Base-by-base conservation (phyloP, 2,329 filamentous ascomycete species). In the Alternaria sp. region DNA sequence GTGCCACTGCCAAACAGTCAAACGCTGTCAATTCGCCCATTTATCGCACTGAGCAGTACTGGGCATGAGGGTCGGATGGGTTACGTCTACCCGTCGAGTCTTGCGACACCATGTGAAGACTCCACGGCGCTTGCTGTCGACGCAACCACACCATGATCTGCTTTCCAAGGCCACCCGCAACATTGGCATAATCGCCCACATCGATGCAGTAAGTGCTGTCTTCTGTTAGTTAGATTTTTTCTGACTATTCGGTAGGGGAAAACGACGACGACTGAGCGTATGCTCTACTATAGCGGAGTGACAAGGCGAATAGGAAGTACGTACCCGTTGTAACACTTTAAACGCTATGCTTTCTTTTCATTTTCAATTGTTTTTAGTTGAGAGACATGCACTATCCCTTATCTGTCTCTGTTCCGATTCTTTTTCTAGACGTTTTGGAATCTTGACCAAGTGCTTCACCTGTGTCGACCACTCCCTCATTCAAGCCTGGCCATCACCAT, bases 181-280 rank as follows among this genome's bases (percentile, higher is more conserved):
- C 77, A 97, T 99, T 78, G 96, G 96, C 65, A 98, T 99, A 71
- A 97, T 99, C 79, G 96, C 96, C 63, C 96, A 99, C 80, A 97
- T 99, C 69, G 96, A 98, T 89, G 96, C 96, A 60, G 87, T 88
- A 78, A 70, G 85, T 80, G n/a, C 6, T n/a, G 7, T 18, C 2
- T 15, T 7, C 5, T 9, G n/a, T 15, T 33, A 51, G 14, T 14
- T 23, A 6, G 10, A 21, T 15, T 0, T 25, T 3, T 1, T 30
- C 65, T 73, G 33, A 77, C 26, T 15, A 20, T 5, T 12, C 3
- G 2, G 6, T 44, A 88, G 86, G 96, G 96, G 9, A 99, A 99
- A 85, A 99, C 96, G 1, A 98, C 96, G 0, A 99, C 96, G 0
- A 98, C 96, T 4, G 96, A 99, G 88, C 94, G 96, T 62, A 98